A percentile compares a stretch with the other conserved stretches of the same genome.
phyloP scores from a whole-genome alignment of 495 filamentous ascomycete species.

The Lepraria neglecta region DNA sequence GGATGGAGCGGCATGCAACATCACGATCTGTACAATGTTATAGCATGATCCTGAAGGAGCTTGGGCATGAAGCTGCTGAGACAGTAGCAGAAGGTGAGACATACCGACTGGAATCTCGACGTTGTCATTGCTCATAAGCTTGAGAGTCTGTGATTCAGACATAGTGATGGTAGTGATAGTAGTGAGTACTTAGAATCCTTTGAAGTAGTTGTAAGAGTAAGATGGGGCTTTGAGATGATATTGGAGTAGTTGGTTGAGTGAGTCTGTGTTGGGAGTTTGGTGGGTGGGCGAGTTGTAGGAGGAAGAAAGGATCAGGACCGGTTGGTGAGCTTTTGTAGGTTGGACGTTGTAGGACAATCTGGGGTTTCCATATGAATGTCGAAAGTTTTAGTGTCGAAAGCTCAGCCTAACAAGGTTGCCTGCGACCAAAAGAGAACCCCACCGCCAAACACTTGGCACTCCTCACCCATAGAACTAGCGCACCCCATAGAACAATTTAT shows the following conservation, averaged over 20 bases:
- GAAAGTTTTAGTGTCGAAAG: not conserved
- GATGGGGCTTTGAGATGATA: slow-evolving; percentile 7
- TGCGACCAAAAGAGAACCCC: not conserved
- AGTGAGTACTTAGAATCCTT: not conserved
- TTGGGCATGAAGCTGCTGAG: slow-evolving; percentile 4
- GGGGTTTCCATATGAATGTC: not conserved
- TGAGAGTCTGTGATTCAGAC: slow-evolving; percentile 36
- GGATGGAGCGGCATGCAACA: slow-evolving; percentile 83
- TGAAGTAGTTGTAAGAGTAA: slow-evolving; percentile 3
- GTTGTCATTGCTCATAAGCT: slow-evolving; percentile 53
- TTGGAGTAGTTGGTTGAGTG: not conserved
- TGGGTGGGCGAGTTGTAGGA: not conserved
- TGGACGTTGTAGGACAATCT: not conserved
- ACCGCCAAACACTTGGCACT: too few relatives aligned
- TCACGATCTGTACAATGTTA: slow-evolving; percentile 54
- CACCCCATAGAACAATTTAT: too few relatives aligned
- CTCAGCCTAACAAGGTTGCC: not conserved
- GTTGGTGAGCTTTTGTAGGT: not conserved
- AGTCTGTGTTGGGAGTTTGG: not conserved
- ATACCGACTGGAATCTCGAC: slow-evolving; percentile 51
- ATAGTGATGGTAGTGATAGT: slow-evolving; percentile 23
- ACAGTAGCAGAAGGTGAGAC: not conserved
- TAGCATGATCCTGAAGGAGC: slow-evolving; percentile 20
- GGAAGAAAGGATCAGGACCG: not conserved
- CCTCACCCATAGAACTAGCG: too few relatives aligned